Percentiles rank a stretch among this genome's conserved stretches.
These are phyloP conservation scores for Tolypocladium ophioglossoides DNA, from an alignment of 2,329 filamentous ascomycete genomes.

Conservation along the genomic window DNA sequence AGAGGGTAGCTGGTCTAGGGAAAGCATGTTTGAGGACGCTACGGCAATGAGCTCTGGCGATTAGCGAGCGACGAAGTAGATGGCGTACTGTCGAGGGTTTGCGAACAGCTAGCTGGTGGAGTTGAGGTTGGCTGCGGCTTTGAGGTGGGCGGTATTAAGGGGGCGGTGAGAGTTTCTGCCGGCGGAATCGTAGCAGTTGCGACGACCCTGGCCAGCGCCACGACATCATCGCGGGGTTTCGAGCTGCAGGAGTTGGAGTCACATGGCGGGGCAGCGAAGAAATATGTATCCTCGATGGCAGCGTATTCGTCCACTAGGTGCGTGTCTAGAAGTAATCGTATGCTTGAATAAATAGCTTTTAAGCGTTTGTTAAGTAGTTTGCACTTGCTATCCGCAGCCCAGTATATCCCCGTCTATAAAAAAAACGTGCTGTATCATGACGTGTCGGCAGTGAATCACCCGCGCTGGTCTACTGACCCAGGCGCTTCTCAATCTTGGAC, in stretches of 20 bases:
- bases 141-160: conserved; percentile 3
- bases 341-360: neutral
- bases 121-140: neutral
- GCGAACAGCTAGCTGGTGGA: neutral
- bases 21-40: neutral
- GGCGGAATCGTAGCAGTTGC: neutral
- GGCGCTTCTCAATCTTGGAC: conserved; percentile 61
- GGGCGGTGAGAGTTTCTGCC: conserved; percentile 13
- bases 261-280: conserved; percentile 1
- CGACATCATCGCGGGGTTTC: conserved; percentile 6
- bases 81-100: neutral
- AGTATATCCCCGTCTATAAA: neutral
- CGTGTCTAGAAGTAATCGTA: neutral
- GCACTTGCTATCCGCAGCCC: neutral
- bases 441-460: neutral
- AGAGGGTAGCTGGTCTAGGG: conserved; percentile 37
- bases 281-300: neutral
- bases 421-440: neutral
- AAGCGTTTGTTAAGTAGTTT: neutral
- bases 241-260: neutral
- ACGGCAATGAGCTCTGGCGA: neutral
- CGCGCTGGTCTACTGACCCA: conserved; percentile 37
- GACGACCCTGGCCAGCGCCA: neutral
- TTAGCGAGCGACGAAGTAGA: neutral
- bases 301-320: neutral